Base-by-base conservation (phyloP, 331 rosid species). In the Stylosanthes scabra region DNA sequence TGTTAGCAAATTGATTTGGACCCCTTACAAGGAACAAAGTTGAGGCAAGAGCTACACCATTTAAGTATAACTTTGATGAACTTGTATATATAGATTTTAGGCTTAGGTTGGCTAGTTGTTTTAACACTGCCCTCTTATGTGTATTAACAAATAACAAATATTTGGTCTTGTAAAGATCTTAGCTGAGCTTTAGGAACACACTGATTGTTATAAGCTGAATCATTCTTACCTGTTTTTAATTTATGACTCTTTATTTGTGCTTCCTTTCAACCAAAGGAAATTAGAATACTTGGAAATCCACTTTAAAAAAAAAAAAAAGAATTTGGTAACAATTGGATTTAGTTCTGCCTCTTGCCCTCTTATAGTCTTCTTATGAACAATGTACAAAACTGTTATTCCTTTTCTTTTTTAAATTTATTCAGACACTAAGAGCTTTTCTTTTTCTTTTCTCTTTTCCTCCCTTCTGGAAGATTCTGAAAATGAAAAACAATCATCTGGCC, bases 1-100 rank as follows among this genome's bases (percentile, higher is more conserved):
- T 74, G 98, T 87, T 42, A 81, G 92, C 83, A 95, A 92, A 78
- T 75, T 95, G 90, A 95, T 95, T 59, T 95, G 98, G 99, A 95
- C 99, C 54, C 99, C 99, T 11, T 95, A 95, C 51, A 92, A 89
- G 71, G 99, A 95, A 25, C 98, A 92, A 74, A 84, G 82, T 69
- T 83, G 81, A 83, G 29, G 51, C 9, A 45, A 65, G 34, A 65
- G 55, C 50, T 58, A 60, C 39, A 4, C 6, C 4, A 4, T 34
- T 3, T 34, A 3, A 3, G 6, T 34, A 6, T 34, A 34, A 34
- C 75, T 39, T 1, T 10, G 31, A 16, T 66, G 72, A 78, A 70
- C 77, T 54, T 74, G 58, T 78, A 76, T 66, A 76, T 66, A 74
- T 60, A 83, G 15, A 64, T 66, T 71, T 51, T 20, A 20, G 61